phyloP scores from a whole-genome alignment of 805 yeast species.

The Limtongia smithiae region DNA sequence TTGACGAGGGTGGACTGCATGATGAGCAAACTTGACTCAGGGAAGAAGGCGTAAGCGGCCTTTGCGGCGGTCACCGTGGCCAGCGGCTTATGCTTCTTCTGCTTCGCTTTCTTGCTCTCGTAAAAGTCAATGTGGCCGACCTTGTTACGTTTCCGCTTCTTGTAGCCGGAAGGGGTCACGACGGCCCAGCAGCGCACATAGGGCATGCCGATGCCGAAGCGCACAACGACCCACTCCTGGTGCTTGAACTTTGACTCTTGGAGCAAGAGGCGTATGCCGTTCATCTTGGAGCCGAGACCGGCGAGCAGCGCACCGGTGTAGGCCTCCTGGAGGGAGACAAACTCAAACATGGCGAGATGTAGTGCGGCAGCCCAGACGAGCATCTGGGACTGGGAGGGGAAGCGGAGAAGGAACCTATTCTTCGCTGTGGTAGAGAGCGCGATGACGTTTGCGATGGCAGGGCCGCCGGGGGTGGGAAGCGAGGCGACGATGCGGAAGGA shows the following conservation, averaged over 20 bases:
- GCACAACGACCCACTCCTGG: constrained; percentile 91
- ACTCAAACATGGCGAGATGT: constrained; percentile 75
- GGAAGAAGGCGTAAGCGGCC: constrained; percentile 86
- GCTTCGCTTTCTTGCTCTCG: constrained; percentile 71
- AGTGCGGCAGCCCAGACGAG: constrained; percentile 80
- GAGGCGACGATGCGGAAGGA: constrained; percentile 52
- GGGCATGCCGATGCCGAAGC: constrained; percentile 97
- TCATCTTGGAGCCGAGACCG: constrained; percentile 82
- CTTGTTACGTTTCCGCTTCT: constrained; percentile 41
- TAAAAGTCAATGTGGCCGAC: constrained; percentile 74
- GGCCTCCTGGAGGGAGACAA: constrained; percentile 82
- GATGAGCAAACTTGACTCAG: constrained; percentile 74
- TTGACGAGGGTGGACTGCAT: constrained; percentile 87
- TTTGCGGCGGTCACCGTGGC: constrained; percentile 70
- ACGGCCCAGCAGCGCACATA: constrained; percentile 95
- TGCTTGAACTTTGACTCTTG: constrained; percentile 82
- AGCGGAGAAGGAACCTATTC: constrained; percentile 81
- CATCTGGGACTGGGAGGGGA: constrained; percentile 59
- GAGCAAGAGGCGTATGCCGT: constrained; percentile 80
- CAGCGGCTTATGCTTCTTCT: constrained; percentile 62
- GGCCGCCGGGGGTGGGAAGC: constrained; percentile 17
- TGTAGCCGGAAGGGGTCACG: constrained; percentile 54
- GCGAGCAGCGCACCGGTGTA: constrained; percentile 92
- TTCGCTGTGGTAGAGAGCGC: constrained; percentile 90
- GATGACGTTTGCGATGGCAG: constrained; percentile 42